Evolutionary conservation across 805 yeast genomes (phyloP).

Genomic region (Starmerella gropengiesseri): DNA sequence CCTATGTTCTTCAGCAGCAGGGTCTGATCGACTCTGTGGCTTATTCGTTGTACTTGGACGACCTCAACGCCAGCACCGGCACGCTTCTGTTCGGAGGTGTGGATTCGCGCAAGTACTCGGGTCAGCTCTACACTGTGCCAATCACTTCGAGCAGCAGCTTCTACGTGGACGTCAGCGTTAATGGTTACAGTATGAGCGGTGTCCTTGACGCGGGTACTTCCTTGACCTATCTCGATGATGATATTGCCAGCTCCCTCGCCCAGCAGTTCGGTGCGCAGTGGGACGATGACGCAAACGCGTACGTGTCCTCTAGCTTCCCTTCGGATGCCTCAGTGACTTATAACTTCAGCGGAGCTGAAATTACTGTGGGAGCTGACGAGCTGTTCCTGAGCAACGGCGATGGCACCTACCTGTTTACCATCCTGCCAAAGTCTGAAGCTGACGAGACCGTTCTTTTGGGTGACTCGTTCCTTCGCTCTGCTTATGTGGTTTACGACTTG

Average conservation of each 20-base stretch:
- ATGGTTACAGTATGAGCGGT: constrained; percentile 8
- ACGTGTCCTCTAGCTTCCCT: neutral
- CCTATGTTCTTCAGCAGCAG: constrained; percentile 28
- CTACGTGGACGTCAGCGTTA: constrained; percentile 13
- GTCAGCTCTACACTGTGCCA: constrained; percentile 29
- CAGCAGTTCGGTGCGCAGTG: constrained; percentile 4
- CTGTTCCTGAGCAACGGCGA: neutral
- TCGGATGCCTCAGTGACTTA: neutral
- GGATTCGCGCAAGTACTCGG: constrained; percentile 34
- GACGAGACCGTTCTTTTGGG: constrained; percentile 41
- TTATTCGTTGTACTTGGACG: constrained; percentile 37
- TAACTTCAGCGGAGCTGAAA: neutral
- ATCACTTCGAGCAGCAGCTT: constrained; percentile 16
- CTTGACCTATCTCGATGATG: constrained; percentile 34
- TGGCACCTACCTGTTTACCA: neutral
- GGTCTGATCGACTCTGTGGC: constrained; percentile 35
- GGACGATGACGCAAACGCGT: neutral
- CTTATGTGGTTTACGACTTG: constrained; percentile 59
- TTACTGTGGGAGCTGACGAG: neutral
- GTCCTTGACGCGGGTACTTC: constrained; percentile 44
- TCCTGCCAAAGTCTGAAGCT: neutral
- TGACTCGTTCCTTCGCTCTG: constrained; percentile 52
- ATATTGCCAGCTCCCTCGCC: constrained; percentile 10
- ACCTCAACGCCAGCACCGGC: constrained; percentile 28
- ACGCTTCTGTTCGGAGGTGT: constrained; percentile 37